These are phyloP conservation scores for Penicillium sp. DNA, from an alignment of 2,329 filamentous ascomycete genomes.

Conservation along the genomic window DNA sequence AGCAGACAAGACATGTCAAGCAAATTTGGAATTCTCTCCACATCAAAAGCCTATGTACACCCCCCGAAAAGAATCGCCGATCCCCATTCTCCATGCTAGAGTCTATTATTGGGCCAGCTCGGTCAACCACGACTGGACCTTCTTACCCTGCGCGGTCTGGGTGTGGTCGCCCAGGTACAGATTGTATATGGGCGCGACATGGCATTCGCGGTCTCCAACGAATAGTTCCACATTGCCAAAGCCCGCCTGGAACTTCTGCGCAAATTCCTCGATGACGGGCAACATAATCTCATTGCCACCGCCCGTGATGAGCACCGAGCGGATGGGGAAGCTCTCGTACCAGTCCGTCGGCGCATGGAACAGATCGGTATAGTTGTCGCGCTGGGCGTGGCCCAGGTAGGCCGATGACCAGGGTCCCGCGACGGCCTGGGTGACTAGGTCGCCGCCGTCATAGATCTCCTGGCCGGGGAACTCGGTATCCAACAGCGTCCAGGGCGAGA, in stretches of 20 bases:
- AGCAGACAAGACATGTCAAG: too few species aligned
- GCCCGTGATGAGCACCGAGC: slow-evolving; percentile 52
- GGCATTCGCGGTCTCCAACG: slow-evolving; percentile 39
- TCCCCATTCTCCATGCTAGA: not conserved
- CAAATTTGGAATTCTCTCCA: too few species aligned
- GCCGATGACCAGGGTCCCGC: slow-evolving; percentile 48
- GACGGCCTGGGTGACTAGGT: slow-evolving; percentile 47
- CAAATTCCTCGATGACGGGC: slow-evolving; percentile 55
- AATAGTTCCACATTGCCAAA: slow-evolving; percentile 35
- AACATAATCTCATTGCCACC: slow-evolving; percentile 57
- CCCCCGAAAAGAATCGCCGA: too few species aligned
- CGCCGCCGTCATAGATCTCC: slow-evolving; percentile 49
- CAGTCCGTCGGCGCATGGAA: slow-evolving; percentile 50
- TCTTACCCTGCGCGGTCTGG: slow-evolving; percentile 42
- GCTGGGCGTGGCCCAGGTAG: slow-evolving; percentile 44
- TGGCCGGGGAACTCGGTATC: slow-evolving; percentile 45
- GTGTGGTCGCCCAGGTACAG: slow-evolving; percentile 34
- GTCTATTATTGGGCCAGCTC: slow-evolving; percentile 22
- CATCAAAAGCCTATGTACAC: too few species aligned
- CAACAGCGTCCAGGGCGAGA: slow-evolving; percentile 59
- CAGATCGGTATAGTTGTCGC: slow-evolving; percentile 56
- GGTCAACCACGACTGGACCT: slow-evolving; percentile 36
- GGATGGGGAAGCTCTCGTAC: slow-evolving; percentile 52
- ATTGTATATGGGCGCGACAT: slow-evolving; percentile 45
- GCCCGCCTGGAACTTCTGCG: slow-evolving; percentile 46